phyloP scores from a whole-genome alignment of 345 rosid genomes.

The Rhizophora apiculata region DNA sequence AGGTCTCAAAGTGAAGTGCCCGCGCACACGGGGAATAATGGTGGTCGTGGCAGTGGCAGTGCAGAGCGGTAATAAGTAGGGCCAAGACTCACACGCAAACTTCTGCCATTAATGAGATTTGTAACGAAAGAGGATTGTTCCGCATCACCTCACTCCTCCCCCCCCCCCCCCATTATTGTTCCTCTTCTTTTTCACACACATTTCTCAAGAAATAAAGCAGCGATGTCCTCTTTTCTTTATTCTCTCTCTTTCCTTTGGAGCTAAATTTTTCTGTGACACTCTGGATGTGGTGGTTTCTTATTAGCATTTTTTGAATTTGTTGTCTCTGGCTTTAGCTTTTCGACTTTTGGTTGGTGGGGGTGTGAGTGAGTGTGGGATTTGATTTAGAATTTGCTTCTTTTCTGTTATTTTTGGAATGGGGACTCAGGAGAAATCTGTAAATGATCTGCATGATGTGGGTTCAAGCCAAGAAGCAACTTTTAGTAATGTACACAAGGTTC shows the following conservation, averaged over 20 bases:
- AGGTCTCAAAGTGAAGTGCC: too few relatives aligned
- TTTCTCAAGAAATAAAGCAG: conserved; percentile 9
- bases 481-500: conserved; percentile 28
- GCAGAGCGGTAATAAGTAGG: neutral
- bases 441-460: conserved; percentile 16
- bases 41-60: neutral
- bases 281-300: too few relatives aligned
- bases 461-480: conserved; percentile 14
- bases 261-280: neutral
- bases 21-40: neutral
- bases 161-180: neutral
- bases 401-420: conserved; percentile 19
- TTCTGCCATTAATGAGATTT: conserved; percentile 1
- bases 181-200: conserved; percentile 5
- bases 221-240: neutral
- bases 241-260: neutral
- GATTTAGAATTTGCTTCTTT: neutral
- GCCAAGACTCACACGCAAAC: neutral
- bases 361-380: neutral
- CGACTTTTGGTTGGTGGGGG: neutral
- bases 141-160: neutral
- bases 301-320: too few relatives aligned
- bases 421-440: conserved; percentile 25
- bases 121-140: neutral
- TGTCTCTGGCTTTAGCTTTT: neutral